Evolutionary conservation across 306 rosid genomes (phyloP).

Genomic region (Sicyos baderoa): DNA sequence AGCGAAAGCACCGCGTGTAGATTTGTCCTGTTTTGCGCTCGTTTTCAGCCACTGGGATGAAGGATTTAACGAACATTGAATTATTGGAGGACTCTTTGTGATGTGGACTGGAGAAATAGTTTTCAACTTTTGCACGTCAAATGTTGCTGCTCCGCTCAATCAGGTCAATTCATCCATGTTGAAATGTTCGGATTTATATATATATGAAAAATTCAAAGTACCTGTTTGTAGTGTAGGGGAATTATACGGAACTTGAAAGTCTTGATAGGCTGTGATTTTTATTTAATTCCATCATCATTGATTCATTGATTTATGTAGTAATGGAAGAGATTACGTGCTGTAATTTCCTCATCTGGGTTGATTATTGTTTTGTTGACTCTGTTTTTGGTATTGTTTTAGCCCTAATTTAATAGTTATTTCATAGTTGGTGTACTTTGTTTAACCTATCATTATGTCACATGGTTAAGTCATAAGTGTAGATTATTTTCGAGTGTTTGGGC

Average conservation of each 20-base stretch:
- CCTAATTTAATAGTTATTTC: too few species aligned
- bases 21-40: not conserved
- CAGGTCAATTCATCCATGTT: not conserved
- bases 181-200: not conserved
- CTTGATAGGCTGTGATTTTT: not conserved
- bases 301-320: not conserved
- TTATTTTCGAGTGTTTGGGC: too few species aligned
- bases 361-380: too few species aligned
- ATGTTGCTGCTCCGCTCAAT: constrained; percentile 9
- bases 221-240: not conserved
- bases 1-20: not conserved
- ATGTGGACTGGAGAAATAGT: too few species aligned
- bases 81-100: not conserved
- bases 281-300: not conserved
- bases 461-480: too few species aligned
- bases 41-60: not conserved
- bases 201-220: constrained; percentile 11
- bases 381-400: not conserved
- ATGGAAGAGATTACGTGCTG: not conserved
- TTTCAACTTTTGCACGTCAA: constrained; percentile 8
- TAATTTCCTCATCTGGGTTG: too few species aligned
- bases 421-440: not conserved
- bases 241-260: not conserved
- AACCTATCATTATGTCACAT: too few species aligned
- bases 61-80: not conserved